A percentile compares a stretch with the other conserved stretches of the same genome.
These are phyloP conservation scores for Pelomyxa schiedti DNA, from an alignment of 78 protist species.

Conservation along the genomic window DNA sequence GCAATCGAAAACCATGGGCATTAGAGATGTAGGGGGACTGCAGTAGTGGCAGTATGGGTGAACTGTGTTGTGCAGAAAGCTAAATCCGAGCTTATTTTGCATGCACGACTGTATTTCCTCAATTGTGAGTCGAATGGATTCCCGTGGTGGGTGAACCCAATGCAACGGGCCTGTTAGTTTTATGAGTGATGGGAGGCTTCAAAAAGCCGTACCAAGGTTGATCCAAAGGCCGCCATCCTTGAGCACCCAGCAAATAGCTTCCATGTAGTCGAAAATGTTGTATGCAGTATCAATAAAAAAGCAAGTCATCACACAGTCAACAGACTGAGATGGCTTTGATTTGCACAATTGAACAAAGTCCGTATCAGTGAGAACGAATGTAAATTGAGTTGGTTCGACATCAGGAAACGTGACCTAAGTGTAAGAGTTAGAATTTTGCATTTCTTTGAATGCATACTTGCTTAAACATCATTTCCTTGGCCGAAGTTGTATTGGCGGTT, in stretches of 20 bases:
- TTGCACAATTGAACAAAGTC: neutral
- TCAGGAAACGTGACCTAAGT: too few species aligned
- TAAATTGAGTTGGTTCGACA: neutral
- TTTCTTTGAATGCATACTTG: neutral
- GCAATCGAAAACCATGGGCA: neutral
- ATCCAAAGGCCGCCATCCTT: slow-evolving; percentile 44
- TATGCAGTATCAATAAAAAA: slow-evolving; percentile 82
- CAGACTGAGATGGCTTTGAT: neutral
- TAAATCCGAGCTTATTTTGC: neutral
- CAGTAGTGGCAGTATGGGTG: neutral
- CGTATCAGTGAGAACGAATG: neutral
- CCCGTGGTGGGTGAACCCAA: neutral
- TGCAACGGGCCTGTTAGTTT: neutral
- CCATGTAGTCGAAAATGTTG: slow-evolving; percentile 47
- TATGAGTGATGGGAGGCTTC: neutral
- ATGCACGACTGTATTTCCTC: neutral
- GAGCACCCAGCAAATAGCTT: slow-evolving; percentile 10
- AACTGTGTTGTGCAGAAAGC: neutral
- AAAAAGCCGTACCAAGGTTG: slow-evolving; percentile 15
- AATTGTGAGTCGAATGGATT: neutral
- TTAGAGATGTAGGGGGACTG: neutral
- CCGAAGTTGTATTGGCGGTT: neutral
- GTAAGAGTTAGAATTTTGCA: too few species aligned
- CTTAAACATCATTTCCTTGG: neutral
- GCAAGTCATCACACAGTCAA: slow-evolving; percentile 28